Conservation (phyloP, 2,329 filamentous ascomycete species). For the Aspergillus neoniger region DNA sequence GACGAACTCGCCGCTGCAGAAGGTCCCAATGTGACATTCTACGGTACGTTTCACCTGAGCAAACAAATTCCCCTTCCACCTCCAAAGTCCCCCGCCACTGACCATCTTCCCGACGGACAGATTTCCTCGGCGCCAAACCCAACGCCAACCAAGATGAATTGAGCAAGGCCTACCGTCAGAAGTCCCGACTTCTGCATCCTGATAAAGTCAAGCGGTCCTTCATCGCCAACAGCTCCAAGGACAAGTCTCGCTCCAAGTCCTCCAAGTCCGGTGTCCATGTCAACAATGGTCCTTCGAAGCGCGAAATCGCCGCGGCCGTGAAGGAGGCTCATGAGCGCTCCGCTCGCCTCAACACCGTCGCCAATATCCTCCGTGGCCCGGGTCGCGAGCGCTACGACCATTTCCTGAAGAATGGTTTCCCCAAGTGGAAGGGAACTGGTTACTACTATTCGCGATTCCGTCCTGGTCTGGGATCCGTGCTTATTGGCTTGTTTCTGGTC, state of each 20-base stretch:
- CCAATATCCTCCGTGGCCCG: constrained; percentile 79
- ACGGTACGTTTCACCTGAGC: constrained; percentile 52
- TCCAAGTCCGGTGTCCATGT: constrained; percentile 65
- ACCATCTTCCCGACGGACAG: constrained; percentile 35
- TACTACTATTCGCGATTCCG: constrained; percentile 97
- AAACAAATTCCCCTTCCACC: neutral
- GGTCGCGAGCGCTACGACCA: constrained; percentile 88
- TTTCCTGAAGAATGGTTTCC: constrained; percentile 90
- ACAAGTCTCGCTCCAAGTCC: constrained; percentile 52
- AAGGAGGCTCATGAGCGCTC: constrained; percentile 83
- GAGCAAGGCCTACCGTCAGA: constrained; percentile 91
- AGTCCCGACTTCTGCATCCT: constrained; percentile 79
- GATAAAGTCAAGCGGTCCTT: constrained; percentile 93
- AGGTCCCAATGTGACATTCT: constrained; percentile 81
- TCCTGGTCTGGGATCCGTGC: constrained; percentile 82
- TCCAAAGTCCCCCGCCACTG: constrained; percentile 1
- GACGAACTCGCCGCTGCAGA: constrained; percentile 80
- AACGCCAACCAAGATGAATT: constrained; percentile 82
- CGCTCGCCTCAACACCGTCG: constrained; percentile 79
- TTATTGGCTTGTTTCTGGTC: constrained; percentile 77
- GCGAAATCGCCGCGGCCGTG: constrained; percentile 74
- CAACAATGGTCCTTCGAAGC: constrained; percentile 69
- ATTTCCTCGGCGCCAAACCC: constrained; percentile 77
- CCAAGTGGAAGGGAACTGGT: constrained; percentile 92
- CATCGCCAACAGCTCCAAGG: constrained; percentile 66